Percentiles rank a stretch among this genome's conserved stretches.
phyloP scores from a whole-genome alignment of 1,139 yeast species.

The Geotrichum candidum region DNA sequence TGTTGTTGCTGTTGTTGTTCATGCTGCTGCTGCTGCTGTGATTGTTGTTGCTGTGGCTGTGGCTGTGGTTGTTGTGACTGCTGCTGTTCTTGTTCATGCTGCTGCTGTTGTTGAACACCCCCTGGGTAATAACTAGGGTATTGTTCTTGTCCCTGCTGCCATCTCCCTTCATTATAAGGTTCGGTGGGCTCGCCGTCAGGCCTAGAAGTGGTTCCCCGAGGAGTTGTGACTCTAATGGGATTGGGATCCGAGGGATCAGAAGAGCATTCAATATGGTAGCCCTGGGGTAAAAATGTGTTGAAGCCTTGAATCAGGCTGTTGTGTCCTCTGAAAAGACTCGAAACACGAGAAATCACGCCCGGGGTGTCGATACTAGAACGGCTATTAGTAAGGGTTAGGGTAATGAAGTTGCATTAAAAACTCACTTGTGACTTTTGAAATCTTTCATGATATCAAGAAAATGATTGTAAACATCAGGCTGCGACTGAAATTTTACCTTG shows the following conservation, averaged over 20 bases:
- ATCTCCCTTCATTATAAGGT: constrained; percentile 14
- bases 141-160: constrained; percentile 13
- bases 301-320: constrained; percentile 93
- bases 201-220: constrained; percentile 78
- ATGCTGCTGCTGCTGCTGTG: constrained; percentile 7
- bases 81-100: neutral
- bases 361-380: constrained; percentile 79
- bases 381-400: constrained; percentile 4
- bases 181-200: constrained; percentile 42
- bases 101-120: neutral
- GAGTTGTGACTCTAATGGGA: constrained; percentile 92
- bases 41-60: constrained; percentile 26
- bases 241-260: constrained; percentile 84
- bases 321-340: constrained; percentile 84
- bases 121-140: constrained; percentile 9
- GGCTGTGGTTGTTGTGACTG: constrained; percentile 18
- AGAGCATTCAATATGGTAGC: constrained; percentile 90
- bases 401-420: constrained; percentile 19
- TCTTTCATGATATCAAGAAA: constrained; percentile 97
- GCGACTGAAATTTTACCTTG: constrained; percentile 81
- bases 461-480: constrained; percentile 93
- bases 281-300: constrained; percentile 95
- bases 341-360: constrained; percentile 93
- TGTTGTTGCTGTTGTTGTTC: constrained; percentile 24
- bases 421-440: constrained; percentile 80